Conservation (phyloP, 257 asterid genomes). For the Lantana camara region DNA sequence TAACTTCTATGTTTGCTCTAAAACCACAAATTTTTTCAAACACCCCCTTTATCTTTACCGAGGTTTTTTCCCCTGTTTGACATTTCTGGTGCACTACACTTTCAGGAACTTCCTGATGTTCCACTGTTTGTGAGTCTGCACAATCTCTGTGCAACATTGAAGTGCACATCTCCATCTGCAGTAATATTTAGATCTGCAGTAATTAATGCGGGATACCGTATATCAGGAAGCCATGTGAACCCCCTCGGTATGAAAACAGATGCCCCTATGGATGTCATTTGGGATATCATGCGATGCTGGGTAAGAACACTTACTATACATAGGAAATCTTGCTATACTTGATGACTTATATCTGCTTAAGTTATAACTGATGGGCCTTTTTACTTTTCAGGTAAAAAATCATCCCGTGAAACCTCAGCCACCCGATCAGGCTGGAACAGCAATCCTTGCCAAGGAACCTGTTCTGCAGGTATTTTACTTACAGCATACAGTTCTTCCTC, state of each 20-base stretch:
- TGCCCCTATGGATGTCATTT: constrained; percentile 96
- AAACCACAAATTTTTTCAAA: too few relatives aligned
- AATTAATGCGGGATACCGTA: constrained; percentile 91
- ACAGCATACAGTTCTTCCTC: too few relatives aligned
- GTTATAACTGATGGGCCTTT: constrained; percentile 8
- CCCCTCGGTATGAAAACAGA: constrained; percentile 91
- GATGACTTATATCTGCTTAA: background rate
- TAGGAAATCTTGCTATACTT: background rate
- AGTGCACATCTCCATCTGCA: constrained; percentile 97
- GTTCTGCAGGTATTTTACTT: constrained; percentile 59
- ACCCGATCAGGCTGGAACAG: constrained; percentile 76
- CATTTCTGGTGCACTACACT: constrained; percentile 7
- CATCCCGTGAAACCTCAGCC: constrained; percentile 97
- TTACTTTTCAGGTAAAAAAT: constrained; percentile 62
- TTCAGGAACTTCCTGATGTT: constrained; percentile 87
- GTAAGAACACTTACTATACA: constrained; percentile 38
- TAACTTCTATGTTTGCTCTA: too few relatives aligned
- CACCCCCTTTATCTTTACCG: background rate
- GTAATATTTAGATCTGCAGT: constrained; percentile 95
- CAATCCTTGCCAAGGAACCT: constrained; percentile 87
- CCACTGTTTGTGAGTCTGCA: constrained; percentile 96
- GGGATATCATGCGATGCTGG: constrained; percentile 99
- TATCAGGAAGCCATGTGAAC: constrained; percentile 91
- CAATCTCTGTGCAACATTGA: constrained; percentile 80
- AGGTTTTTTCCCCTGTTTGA: background rate